Evolutionary conservation across 148 eudicot genomes (phyloP).

Genomic region (Rhododendron mucronatum): DNA sequence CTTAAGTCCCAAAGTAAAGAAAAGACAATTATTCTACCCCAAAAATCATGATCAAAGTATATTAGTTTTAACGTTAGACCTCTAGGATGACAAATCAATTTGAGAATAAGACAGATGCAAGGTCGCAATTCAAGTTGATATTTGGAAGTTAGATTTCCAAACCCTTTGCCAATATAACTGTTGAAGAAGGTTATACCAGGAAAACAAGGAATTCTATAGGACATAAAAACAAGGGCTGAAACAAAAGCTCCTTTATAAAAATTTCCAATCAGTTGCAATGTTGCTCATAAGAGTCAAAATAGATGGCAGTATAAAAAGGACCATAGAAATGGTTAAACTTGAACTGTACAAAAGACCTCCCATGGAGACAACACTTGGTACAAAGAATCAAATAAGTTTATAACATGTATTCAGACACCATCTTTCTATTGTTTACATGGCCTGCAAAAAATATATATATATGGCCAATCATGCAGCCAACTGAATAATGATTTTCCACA

Average conservation of each 20-base stretch:
- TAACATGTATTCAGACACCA: constrained; percentile 11
- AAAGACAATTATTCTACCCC: neutral
- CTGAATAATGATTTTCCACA: constrained; percentile 45
- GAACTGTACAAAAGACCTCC: neutral
- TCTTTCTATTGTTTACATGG: constrained; percentile 10
- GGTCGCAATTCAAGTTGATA: neutral
- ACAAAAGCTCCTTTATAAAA: constrained; percentile 1
- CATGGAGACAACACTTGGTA: constrained; percentile 1
- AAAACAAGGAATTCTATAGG: neutral
- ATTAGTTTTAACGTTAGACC: neutral
- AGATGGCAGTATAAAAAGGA: neutral
- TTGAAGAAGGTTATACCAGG: neutral
- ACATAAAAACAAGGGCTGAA: neutral
- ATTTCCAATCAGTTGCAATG: neutral
- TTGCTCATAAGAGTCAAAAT: neutral
- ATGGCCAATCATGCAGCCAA: constrained; percentile 39
- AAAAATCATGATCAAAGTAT: neutral
- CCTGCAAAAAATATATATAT: constrained; percentile 29
- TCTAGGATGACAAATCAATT: neutral
- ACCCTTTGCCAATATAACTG: neutral
- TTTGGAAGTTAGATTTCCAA: neutral
- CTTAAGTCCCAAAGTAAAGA: neutral
- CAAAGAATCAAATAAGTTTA: neutral
- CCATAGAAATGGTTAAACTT: neutral
- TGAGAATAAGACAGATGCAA: neutral